Conservation (phyloP, 768 basidiomycete genomes). For the Tricholomella constricta region DNA sequence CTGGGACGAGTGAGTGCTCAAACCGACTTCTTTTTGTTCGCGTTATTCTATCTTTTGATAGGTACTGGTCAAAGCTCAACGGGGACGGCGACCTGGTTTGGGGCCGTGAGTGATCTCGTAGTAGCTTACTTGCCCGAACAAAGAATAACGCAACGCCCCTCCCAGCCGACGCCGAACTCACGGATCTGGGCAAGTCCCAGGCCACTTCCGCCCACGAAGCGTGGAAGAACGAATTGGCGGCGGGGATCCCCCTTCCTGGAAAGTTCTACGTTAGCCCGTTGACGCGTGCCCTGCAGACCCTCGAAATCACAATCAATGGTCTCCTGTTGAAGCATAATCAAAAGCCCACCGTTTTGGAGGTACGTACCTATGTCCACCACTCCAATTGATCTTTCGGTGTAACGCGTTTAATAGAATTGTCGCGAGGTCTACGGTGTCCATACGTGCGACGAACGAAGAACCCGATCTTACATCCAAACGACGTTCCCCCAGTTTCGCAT, state of each 20-base stretch:
- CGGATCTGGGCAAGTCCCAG: constrained; percentile 56
- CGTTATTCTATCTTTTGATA: constrained; percentile 21
- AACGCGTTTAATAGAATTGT: too few relatives aligned
- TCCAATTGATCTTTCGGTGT: too few relatives aligned
- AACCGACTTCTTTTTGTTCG: background rate
- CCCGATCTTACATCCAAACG: constrained; percentile 45
- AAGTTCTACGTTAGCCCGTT: constrained; percentile 65
- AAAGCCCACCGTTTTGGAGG: constrained; percentile 54
- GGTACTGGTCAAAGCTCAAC: constrained; percentile 63
- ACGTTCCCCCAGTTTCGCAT: constrained; percentile 56
- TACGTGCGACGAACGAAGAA: constrained; percentile 70
- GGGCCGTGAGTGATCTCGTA: constrained; percentile 66
- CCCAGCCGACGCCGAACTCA: constrained; percentile 68
- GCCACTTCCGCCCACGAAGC: constrained; percentile 44
- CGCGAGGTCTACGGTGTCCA: constrained; percentile 70
- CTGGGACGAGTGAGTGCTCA: constrained; percentile 63
- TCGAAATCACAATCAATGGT: constrained; percentile 52
- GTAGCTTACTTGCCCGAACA: too few relatives aligned
- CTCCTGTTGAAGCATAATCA: background rate
- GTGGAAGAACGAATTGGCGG: constrained; percentile 51
- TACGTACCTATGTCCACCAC: too few relatives aligned
- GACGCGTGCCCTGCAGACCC: constrained; percentile 60
- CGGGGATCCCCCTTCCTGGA: constrained; percentile 52
- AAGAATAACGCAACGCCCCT: background rate
- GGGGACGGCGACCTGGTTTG: constrained; percentile 68